These are phyloP conservation scores for Epichloe scottii DNA, from an alignment of 2,329 filamentous ascomycete genomes.

Conservation along the genomic window DNA sequence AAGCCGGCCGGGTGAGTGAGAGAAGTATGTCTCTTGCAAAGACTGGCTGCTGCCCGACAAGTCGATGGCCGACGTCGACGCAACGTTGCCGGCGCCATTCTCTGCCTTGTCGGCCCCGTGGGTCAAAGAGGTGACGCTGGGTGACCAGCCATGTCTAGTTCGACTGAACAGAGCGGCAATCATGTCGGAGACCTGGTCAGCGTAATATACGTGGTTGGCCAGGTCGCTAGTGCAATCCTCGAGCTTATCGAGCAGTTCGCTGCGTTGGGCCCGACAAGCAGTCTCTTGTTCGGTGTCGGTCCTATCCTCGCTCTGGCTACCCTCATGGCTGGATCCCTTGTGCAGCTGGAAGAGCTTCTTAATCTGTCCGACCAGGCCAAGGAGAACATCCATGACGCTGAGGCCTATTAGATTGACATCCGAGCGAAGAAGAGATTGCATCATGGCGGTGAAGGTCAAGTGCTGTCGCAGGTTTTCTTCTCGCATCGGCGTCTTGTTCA, in stretches of 20 bases:
- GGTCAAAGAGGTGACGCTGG: conserved; percentile 30
- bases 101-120: conserved; percentile 31
- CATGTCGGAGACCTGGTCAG: conserved; percentile 93
- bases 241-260: conserved; percentile 55
- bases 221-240: conserved; percentile 81
- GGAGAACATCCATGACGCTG: conserved; percentile 87
- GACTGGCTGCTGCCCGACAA: conserved; percentile 31
- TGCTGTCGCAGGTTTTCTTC: conserved; percentile 65
- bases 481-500: conserved; percentile 54
- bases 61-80: conserved; percentile 22
- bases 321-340: conserved; percentile 21
- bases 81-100: conserved; percentile 20
- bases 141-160: conserved; percentile 51
- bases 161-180: conserved; percentile 66
- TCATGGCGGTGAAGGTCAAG: conserved; percentile 61
- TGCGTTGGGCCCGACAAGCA: conserved; percentile 33
- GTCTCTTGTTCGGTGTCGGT: conserved; percentile 21
- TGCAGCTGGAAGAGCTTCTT: conserved; percentile 60
- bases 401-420: conserved; percentile 89
- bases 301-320: conserved; percentile 21
- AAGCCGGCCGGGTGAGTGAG: conserved; percentile 41
- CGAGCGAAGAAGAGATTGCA: conserved; percentile 72
- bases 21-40: conserved; percentile 38
- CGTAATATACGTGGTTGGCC: conserved; percentile 92
- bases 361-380: conserved; percentile 75